phyloP scores from a whole-genome alignment of 148 eudicot genomes.

The Fagopyrum tataricum region DNA sequence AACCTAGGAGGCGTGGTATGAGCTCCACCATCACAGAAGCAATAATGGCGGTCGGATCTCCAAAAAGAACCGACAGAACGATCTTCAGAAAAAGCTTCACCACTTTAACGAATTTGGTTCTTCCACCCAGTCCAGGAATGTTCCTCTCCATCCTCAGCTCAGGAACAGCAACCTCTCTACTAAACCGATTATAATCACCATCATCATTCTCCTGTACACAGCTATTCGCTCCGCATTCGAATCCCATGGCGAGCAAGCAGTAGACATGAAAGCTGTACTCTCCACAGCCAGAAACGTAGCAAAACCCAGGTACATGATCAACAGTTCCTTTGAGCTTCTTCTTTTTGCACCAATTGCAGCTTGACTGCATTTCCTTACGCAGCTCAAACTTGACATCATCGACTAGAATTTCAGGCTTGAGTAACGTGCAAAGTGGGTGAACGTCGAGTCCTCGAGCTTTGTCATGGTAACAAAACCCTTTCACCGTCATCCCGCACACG shows the following conservation, averaged over 20 bases:
- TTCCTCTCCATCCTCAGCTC: background rate
- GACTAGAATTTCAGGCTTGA: constrained; percentile 8
- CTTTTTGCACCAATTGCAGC: constrained; percentile 6
- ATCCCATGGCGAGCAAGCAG: constrained; percentile 11
- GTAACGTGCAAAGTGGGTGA: constrained; percentile 15
- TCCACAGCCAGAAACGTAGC: constrained; percentile 2
- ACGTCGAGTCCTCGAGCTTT: constrained; percentile 8
- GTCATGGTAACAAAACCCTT: constrained; percentile 17
- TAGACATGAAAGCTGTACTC: constrained; percentile 13
- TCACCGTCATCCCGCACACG: constrained; percentile 17
- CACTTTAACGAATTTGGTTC: background rate
- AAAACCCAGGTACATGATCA: background rate
- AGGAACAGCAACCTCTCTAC: background rate
- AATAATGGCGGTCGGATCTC: constrained; percentile 10
- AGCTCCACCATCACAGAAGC: background rate
- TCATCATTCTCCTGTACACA: background rate
- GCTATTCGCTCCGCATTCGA: background rate
- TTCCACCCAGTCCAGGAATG: background rate
- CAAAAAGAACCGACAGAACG: background rate
- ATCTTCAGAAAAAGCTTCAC: background rate
- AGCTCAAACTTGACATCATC: constrained; percentile 16
- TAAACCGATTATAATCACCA: too few relatives aligned
- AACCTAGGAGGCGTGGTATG: background rate
- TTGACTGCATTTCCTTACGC: background rate
- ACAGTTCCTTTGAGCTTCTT: background rate